A percentile compares a stretch with the other conserved stretches of the same genome.
These are phyloP conservation scores for Lathyrus sativus DNA, from an alignment of 306 rosid species.

Conservation along the genomic window DNA sequence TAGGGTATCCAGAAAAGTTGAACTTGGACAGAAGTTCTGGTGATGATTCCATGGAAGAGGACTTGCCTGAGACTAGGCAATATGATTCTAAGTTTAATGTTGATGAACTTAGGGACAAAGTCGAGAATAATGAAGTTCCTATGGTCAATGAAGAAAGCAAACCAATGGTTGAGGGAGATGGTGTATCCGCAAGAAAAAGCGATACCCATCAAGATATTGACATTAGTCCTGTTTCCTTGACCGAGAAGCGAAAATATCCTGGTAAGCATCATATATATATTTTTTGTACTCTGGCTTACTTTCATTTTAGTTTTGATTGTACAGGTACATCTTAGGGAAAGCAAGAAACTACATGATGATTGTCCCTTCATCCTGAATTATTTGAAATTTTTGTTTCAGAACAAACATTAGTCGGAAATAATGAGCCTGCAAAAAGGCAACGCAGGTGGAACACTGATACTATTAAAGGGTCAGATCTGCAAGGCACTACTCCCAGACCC, in stretches of 20 bases:
- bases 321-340: neutral
- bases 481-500: conserved; percentile 51
- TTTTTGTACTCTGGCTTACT: conserved; percentile 5
- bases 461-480: conserved; percentile 62
- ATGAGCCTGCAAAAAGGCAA: conserved; percentile 83
- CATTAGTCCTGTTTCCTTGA: conserved; percentile 43
- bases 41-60: conserved; percentile 98
- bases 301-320: neutral
- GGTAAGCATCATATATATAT: conserved; percentile 53
- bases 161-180: conserved; percentile 54
- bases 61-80: conserved; percentile 79
- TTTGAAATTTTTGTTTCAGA: conserved; percentile 46
- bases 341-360: neutral
- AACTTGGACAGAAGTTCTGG: conserved; percentile 98
- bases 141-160: conserved; percentile 55
- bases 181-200: conserved; percentile 50
- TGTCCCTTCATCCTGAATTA: neutral
- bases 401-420: conserved; percentile 59
- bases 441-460: conserved; percentile 86
- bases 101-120: conserved; percentile 56
- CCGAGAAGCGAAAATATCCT: conserved; percentile 80
- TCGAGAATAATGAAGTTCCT: conserved; percentile 52
- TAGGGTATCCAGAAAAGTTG: conserved; percentile 83
- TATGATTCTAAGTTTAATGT: conserved; percentile 69
- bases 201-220: conserved; percentile 56